Evolutionary conservation across 805 yeast species (phyloP), one percentile per base, ranked within the genome.

Genomic region (Yarrowia deformans): DNA sequence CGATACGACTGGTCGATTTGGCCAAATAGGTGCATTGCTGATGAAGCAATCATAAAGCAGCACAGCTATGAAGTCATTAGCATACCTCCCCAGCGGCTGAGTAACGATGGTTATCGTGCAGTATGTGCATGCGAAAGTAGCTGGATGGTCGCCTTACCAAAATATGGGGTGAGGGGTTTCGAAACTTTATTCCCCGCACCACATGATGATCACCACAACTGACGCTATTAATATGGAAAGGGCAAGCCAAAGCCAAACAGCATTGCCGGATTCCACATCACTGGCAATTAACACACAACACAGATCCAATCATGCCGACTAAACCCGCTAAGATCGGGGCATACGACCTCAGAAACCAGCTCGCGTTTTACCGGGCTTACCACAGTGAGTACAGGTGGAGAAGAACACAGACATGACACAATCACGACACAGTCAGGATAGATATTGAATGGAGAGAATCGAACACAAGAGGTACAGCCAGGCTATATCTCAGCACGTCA

Each of bases 321-420:
- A 61, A 48, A 54, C 68, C 50, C 42, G 43, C 52, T 32, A 75
- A 72, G 75, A 72, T 70, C 8, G 69, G 69, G 3, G 72, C 78
- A 34, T 71, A 81, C 13, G 75, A 80, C 66, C 77, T 85, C 4
- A 77, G 77, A n/a, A 80, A 82, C 56, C 87, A 90, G 72, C 78
- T 90, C n/a, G 82, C 84, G 34, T 88, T 87, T 72, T 90, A 90
- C 79, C 77, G 82, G 58, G 75, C 78, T 46, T 80, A 81, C 70
- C 83, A 81, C 72, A 78, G 84, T 73, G 79, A 79, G 46, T 67
- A 48, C 18, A 4, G 10, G 14, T 12, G 71, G 32, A 43, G 29
- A 23, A 23, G 29, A 23, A 23, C 29, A 4, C n/a, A n/a, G n/a
- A n/a, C 29, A 23, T 23, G 29, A 23, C 29, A 23, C 29, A 23